These are phyloP conservation scores for Trypanosoma vivax DNA, from an alignment of 208 protist genomes.

Conservation along the genomic window DNA sequence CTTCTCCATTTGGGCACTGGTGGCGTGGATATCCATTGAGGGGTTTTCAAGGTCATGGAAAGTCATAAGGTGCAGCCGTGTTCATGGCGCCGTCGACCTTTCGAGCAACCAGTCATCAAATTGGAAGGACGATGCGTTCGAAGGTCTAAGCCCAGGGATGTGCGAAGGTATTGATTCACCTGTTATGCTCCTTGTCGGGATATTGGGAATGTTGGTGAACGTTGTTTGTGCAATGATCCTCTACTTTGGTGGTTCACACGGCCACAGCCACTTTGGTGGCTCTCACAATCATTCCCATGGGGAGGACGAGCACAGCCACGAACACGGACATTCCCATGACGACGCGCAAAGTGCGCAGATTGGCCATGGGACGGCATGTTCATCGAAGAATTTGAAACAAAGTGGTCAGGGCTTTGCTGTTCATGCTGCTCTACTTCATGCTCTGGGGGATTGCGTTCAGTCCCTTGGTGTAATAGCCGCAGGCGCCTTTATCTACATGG, in stretches of 20 bases:
- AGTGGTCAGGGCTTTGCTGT: constrained; percentile 48
- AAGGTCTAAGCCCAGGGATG: constrained; percentile 8
- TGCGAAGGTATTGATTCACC: constrained; percentile 51
- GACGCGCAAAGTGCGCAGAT: not conserved
- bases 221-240: constrained; percentile 76
- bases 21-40: constrained; percentile 78
- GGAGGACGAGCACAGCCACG: constrained; percentile 31
- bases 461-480: constrained; percentile 84
- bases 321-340: constrained; percentile 34
- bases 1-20: constrained; percentile 86
- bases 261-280: constrained; percentile 37
- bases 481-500: constrained; percentile 70
- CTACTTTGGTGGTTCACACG: constrained; percentile 78
- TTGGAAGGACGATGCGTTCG: not conserved
- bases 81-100: constrained; percentile 12
- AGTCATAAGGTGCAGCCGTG: constrained; percentile 52
- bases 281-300: constrained; percentile 45
- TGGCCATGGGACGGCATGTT: not conserved
- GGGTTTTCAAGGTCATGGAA: constrained; percentile 52
- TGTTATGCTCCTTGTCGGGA: constrained; percentile 77
- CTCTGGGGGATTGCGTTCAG: constrained; percentile 88
- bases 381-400: constrained; percentile 1
- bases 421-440: constrained; percentile 82
- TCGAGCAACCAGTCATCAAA: not conserved
- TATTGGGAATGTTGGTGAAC: constrained; percentile 83